A percentile compares a stretch with the other conserved stretches of the same genome.
These are phyloP conservation scores for Termitomyces sp. DNA, from an alignment of 768 basidiomycete genomes.

Conservation along the genomic window DNA sequence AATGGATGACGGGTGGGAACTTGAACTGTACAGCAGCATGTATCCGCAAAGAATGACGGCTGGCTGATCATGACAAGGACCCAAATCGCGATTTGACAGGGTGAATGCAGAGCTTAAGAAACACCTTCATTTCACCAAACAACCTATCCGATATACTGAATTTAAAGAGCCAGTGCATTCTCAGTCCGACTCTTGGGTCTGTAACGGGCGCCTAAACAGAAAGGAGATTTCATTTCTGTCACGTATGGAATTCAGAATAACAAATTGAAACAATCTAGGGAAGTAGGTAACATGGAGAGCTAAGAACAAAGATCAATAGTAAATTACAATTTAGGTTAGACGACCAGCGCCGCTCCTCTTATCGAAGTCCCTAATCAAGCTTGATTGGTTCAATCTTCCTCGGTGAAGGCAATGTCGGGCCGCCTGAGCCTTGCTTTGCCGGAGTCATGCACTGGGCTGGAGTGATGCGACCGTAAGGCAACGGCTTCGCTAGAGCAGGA, in stretches of 20 bases:
- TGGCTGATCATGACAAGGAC: too few relatives aligned
- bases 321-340: slow-evolving; percentile 3
- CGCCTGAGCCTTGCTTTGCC: slow-evolving; percentile 16
- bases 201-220: too few relatives aligned
- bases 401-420: slow-evolving; percentile 36
- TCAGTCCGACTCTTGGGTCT: too few relatives aligned
- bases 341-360: neutral
- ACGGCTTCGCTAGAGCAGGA: slow-evolving; percentile 44
- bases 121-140: too few relatives aligned
- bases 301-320: slow-evolving; percentile 1
- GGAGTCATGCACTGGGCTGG: slow-evolving; percentile 16
- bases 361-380: slow-evolving; percentile 22
- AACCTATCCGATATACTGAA: too few relatives aligned
- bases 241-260: neutral
- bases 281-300: neutral
- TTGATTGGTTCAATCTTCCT: slow-evolving; percentile 38
- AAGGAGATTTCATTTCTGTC: neutral
- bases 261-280: neutral
- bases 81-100: too few relatives aligned
- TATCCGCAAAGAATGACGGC: too few relatives aligned
- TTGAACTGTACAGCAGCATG: too few relatives aligned
- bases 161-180: too few relatives aligned
- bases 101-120: too few relatives aligned
- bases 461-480: slow-evolving; percentile 21
- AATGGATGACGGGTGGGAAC: too few relatives aligned